Conservation (phyloP, 805 yeast species). For the Metschnikowia proteae region DNA sequence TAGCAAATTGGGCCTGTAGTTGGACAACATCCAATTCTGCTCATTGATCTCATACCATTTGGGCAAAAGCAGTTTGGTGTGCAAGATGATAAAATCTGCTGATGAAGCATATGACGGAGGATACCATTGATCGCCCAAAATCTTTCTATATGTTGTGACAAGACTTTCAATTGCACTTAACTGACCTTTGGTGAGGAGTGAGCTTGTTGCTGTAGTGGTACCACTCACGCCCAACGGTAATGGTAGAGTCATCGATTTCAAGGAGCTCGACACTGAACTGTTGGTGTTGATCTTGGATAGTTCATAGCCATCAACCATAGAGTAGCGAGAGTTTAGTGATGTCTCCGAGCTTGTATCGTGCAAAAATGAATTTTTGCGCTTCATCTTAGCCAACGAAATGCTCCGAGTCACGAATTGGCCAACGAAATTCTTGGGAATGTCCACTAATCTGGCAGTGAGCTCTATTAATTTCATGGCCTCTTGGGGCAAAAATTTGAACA, state of each 20-base stretch:
- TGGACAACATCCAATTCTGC: slow-evolving; percentile 55
- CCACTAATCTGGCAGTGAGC: slow-evolving; percentile 54
- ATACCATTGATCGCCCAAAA: slow-evolving; percentile 50
- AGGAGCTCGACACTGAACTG: slow-evolving; percentile 40
- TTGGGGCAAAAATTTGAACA: slow-evolving; percentile 56
- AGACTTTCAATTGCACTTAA: slow-evolving; percentile 45
- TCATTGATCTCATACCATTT: slow-evolving; percentile 51
- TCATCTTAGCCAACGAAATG: slow-evolving; percentile 35
- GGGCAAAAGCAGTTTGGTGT: slow-evolving; percentile 34
- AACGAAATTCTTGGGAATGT: slow-evolving; percentile 20
- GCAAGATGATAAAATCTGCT: slow-evolving; percentile 28
- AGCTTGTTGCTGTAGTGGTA: slow-evolving; percentile 37
- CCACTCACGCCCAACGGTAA: slow-evolving; percentile 43
- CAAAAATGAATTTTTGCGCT: slow-evolving; percentile 35
- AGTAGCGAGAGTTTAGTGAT: slow-evolving; percentile 30
- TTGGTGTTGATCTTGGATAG: slow-evolving; percentile 48
- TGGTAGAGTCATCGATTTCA: slow-evolving; percentile 39
- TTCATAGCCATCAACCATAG: slow-evolving; percentile 58
- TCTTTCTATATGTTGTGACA: slow-evolving; percentile 50
- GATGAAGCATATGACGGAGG: slow-evolving; percentile 26
- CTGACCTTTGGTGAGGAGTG: slow-evolving; percentile 39
- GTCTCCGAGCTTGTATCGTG: slow-evolving; percentile 20
- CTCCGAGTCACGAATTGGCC: slow-evolving; percentile 53
- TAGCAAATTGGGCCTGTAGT: slow-evolving; percentile 48
- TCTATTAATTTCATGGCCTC: slow-evolving; percentile 63